Evolutionary conservation across 345 rosid genomes (phyloP).

Genomic region (Murraya paniculata): DNA sequence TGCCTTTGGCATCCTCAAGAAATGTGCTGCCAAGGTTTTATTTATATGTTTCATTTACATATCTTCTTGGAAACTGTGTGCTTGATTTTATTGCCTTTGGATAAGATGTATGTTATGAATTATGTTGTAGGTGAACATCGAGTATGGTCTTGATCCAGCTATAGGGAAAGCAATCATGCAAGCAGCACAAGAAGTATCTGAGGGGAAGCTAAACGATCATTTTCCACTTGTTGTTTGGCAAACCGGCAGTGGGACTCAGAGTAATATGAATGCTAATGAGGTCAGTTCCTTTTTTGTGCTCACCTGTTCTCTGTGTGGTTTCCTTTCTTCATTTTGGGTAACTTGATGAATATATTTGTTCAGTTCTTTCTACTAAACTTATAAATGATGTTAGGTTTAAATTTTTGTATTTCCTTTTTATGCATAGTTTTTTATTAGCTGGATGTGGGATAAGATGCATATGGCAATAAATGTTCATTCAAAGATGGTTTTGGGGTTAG

Average conservation of each 20-base stretch:
- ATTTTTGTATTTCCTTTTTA: neutral
- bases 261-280: slow-evolving; percentile 99
- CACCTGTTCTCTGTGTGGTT: neutral
- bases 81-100: neutral
- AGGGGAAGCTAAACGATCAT: slow-evolving; percentile 80
- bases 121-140: slow-evolving; percentile 69
- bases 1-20: slow-evolving; percentile 90
- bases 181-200: slow-evolving; percentile 94
- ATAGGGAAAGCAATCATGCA: slow-evolving; percentile 87
- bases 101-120: neutral
- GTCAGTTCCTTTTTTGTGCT: slow-evolving; percentile 27
- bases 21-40: slow-evolving; percentile 88
- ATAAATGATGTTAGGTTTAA: neutral
- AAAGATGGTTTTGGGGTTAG: neutral
- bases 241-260: slow-evolving; percentile 99
- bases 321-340: neutral
- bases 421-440: neutral
- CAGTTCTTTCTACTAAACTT: neutral
- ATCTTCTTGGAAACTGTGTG: neutral
- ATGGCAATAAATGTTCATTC: neutral
- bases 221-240: slow-evolving; percentile 97
- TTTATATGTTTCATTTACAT: neutral
- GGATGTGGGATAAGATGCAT: neutral
- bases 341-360: neutral
- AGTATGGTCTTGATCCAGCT: slow-evolving; percentile 85